Evolutionary conservation across 306 rosid genomes (phyloP).

Genomic region (Quercus rubra): DNA sequence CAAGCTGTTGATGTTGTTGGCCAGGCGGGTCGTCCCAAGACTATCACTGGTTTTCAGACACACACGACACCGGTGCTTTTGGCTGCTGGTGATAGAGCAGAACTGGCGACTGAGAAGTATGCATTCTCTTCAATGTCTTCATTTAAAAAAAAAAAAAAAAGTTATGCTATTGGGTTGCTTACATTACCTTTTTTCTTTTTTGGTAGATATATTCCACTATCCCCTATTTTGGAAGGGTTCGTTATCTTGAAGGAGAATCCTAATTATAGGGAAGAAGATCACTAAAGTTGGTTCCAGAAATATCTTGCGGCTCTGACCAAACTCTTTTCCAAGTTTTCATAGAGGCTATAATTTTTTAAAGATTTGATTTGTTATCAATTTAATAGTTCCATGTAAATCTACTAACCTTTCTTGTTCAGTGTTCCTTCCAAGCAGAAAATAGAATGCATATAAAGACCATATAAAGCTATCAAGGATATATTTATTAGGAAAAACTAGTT

Average conservation of each 20-base stretch:
- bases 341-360: no score
- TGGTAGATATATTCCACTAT: constrained; percentile 80
- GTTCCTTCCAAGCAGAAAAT: no score
- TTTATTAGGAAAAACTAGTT: no score
- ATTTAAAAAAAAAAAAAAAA: no score
- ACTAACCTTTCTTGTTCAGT: no score
- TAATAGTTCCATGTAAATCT: no score
- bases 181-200: not conserved
- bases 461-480: no score
- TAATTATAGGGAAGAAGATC: constrained; percentile 67
- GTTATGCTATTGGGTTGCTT: not conserved
- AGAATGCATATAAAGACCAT: no score
- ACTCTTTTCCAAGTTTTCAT: no score
- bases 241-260: constrained; percentile 92
- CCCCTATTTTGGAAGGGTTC: constrained; percentile 96
- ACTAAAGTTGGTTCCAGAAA: not conserved
- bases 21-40: constrained; percentile 96
- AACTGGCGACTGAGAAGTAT: constrained; percentile 92
- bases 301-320: no score
- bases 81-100: constrained; percentile 98
- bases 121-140: not conserved
- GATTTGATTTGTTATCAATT: no score
- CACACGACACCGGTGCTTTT: constrained; percentile 96
- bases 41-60: constrained; percentile 95
- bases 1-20: constrained; percentile 99